Evolutionary conservation across 495 filamentous ascomycete genomes (phyloP), one percentile per base, ranked within the genome.

Genomic region (Chaetomium cochliodes): DNA sequence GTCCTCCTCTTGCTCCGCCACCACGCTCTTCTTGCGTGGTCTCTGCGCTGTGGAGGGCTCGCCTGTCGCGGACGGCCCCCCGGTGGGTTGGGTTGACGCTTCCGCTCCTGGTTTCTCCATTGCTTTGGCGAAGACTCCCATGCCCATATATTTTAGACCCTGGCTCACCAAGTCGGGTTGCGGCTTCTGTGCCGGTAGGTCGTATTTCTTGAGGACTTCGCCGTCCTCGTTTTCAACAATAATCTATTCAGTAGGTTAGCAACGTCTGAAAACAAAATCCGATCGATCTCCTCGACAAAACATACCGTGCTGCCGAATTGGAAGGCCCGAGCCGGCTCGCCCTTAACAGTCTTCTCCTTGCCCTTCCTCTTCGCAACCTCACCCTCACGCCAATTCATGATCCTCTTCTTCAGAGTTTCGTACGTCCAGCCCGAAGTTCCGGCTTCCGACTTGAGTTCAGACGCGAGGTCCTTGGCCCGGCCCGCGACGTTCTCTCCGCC

Each of bases 171-270:
- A 73, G 59, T 78, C 80, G 51, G 67, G 72, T 23, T 77, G 67
- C 5, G 66, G 59, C 28, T 73, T 75, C n/a, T 75, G 71, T 5
- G 81, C 69, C 13, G 92, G 90, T 33, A 97, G 88, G 59, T 96
- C 91, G 74, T 96, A 98, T 64, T 94, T 96, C 81, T 96, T 96
- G 74, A 99, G 85, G 15, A 99, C 96, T 72, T 99, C 96, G 33
- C 96, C 96, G 72, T 97, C 90, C 73, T 93, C 92, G 69, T 99
- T 93, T 76, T 99, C 96, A 18, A 99, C 92, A 71, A 99, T 97
- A 68, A 99, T 93, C 74, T 87, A 71, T 44, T 18, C 5, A 49
- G 13, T 25, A 5, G 46, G 67, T 77, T 66, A 76, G 71, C 33
- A 53, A 26, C 5, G 30, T 12, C 28, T 0, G 9, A 13, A 13